Conservation (phyloP, 2,329 filamentous ascomycete species). For the Calonectria naviculata region DNA sequence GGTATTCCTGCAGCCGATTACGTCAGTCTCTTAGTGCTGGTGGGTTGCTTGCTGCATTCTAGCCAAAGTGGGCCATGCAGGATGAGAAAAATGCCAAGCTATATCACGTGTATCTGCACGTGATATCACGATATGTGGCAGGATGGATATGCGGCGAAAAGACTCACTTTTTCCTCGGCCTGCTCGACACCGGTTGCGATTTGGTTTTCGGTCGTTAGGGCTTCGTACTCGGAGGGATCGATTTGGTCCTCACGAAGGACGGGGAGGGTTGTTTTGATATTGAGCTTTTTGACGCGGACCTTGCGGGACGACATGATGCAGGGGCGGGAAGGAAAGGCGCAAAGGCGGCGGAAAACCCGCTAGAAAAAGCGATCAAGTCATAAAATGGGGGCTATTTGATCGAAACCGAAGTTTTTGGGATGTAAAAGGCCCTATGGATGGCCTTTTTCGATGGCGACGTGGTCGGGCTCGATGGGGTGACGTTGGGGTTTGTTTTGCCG, state of each 20-base stretch:
- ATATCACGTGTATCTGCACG: slow-evolving; percentile 61
- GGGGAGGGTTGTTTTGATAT: slow-evolving; percentile 86
- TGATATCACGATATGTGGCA: slow-evolving; percentile 54
- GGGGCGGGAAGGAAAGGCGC: slow-evolving; percentile 50
- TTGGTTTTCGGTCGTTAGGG: slow-evolving; percentile 83
- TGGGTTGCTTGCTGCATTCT: background rate
- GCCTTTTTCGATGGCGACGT: slow-evolving; percentile 65
- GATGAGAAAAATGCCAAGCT: slow-evolving; percentile 19
- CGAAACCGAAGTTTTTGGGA: slow-evolving; percentile 61
- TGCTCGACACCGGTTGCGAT: slow-evolving; percentile 98
- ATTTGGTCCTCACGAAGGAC: slow-evolving; percentile 93
- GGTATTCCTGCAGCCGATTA: slow-evolving; percentile 78
- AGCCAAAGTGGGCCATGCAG: slow-evolving; percentile 14
- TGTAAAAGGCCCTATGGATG: slow-evolving; percentile 62
- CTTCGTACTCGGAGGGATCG: slow-evolving; percentile 86
- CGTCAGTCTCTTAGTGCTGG: slow-evolving; percentile 42
- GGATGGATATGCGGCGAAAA: slow-evolving; percentile 31
- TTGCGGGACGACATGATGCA: slow-evolving; percentile 72
- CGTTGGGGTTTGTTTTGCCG: slow-evolving; percentile 66
- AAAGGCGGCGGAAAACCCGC: slow-evolving; percentile 67
- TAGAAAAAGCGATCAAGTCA: slow-evolving; percentile 73
- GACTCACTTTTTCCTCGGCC: slow-evolving; percentile 94
- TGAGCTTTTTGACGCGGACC: slow-evolving; percentile 90
- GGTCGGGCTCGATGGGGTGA: slow-evolving; percentile 63
- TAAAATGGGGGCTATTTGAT: slow-evolving; percentile 68